Base-by-base conservation (phyloP, 129 eudicot species). In the Artemisia argyi region DNA sequence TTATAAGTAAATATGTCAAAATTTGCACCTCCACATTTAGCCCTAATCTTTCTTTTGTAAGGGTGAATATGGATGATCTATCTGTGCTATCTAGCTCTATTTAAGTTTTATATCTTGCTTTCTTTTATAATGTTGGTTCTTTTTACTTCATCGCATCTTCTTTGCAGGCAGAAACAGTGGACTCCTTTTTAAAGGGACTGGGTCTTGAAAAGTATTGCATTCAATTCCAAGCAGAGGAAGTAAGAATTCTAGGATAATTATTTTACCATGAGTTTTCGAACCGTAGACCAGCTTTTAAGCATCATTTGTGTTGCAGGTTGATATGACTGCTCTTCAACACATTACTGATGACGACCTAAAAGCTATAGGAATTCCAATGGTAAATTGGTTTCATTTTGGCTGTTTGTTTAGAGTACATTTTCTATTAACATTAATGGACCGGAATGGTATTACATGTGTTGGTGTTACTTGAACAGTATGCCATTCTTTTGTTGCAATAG, bases 341-440 rank as follows among this genome's bases (percentile, higher is more conserved):
- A 90, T 94, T 96, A 79, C 78, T 26, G 98, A 90, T 81, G 98
- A 85, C 49, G 98, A 94, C 68, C 89, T 94, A 30, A 94, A 94
- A 76, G 97, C 89, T 66, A 65, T 94, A 78, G 95, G 98, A 74
- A 82, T 94, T 66, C 98, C 98, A 72, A 94, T 94, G 98, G 98
- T 93, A 74, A 79, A 72, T 55, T 22, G 35, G 35, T 61, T 52
- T 16, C n/a, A 24, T 7, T 68, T 68, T 68, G 46, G 46, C 46
- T 30, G 42, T 35, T 39, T 39, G 1, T 39, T 39, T 39, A 7
- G 10, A 39, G 46, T 52, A 22, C 11, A 7, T 16, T 68, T 50
- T 9, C 15, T 11, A 10, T 18, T 17, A 16, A 32, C 4, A 35
- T 39, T 39, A 39, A 39, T 39, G 46, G 46, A 7, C 46, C 46